Evolutionary conservation across 225 moss, liverwort and hornwort genomes (phyloP), one percentile per base, ranked within the genome.

Genomic region (Neckera pumila): DNA sequence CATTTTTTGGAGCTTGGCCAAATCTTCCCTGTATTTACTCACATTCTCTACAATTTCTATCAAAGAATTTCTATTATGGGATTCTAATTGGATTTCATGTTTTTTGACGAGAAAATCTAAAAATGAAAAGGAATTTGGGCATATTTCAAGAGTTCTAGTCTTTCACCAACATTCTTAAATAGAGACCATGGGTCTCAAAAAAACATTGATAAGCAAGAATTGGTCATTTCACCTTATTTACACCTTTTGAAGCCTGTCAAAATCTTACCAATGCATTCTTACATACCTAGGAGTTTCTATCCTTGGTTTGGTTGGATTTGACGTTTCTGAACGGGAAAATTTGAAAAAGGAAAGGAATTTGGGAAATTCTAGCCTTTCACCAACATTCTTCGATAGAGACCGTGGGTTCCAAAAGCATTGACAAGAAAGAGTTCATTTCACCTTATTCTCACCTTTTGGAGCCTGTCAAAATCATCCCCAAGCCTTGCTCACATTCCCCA

Each of bases 1-100:
- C 8, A 15, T 2, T 10, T 77, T 25, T 23, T 23, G 5, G 0
- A 54, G 2, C 1, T 1, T 0, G 0, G 0, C 3, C 10, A 56
- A 77, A 36, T 77, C 23, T 54, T 54, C 14, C 4, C 0, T 1
- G 2, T 3, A 3, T 0, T 4, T n/a, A 14, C 0, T 25, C 0
- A 54, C 20, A 76, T 33, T 49, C 13, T 0, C 0, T 28, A 0
- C 0, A 31, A 0, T 49, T 75, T 75, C 6, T 11, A n/a, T n/a
- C n/a, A n/a, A n/a, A n/a, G n/a, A n/a, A n/a, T n/a, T n/a, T n/a
- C n/a, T n/a, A n/a, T n/a, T n/a, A n/a, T n/a, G n/a, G n/a, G n/a
- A n/a, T n/a, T n/a, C n/a, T n/a, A n/a, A 4, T 17, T 0, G 30
- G 1, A 0, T 5, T 45, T 40, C 7, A 45, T 8, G 8, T 45